Percentiles rank a stretch among this genome's conserved stretches.
These are phyloP conservation scores for Fusarium sp. DNA, from an alignment of 2,329 filamentous ascomycete genomes.

Conservation along the genomic window DNA sequence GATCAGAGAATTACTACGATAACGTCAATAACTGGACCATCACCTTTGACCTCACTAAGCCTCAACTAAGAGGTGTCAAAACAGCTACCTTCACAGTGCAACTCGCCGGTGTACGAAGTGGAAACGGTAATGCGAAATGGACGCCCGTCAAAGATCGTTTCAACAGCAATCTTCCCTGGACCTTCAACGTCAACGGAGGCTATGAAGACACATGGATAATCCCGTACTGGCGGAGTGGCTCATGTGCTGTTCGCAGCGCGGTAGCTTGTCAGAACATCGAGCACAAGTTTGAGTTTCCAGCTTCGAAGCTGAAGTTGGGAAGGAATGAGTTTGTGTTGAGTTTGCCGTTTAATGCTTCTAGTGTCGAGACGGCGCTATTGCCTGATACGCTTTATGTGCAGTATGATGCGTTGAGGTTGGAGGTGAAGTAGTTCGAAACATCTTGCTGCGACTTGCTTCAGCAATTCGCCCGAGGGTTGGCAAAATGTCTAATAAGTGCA, in stretches of 20 bases:
- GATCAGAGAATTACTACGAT: conserved; percentile 55
- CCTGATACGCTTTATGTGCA: conserved; percentile 68
- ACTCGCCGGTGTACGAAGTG: conserved; percentile 23
- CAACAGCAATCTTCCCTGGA: conserved; percentile 37
- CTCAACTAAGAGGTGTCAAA: conserved; percentile 51
- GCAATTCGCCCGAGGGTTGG: rapidly evolving
- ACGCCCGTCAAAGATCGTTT: conserved; percentile 14
- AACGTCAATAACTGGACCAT: conserved; percentile 70
- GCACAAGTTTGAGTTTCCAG: conserved; percentile 67
- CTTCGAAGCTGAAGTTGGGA: conserved; percentile 57
- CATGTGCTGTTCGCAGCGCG: conserved; percentile 69
- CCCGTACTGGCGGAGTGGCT: conserved; percentile 56
- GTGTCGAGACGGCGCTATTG: conserved; percentile 67
- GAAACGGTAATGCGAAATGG: conserved; percentile 38
- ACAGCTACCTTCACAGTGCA: conserved; percentile 38
- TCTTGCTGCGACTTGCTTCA: rapidly evolving
- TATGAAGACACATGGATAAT: conserved; percentile 65
- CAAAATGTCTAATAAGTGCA: rapidly evolving
- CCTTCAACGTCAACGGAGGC: conserved; percentile 51
- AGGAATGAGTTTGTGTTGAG: conserved; percentile 67
- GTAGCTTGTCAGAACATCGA: conserved; percentile 70
- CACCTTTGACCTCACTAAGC: conserved; percentile 58
- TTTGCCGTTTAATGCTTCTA: conserved; percentile 68
- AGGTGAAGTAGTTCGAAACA: conserved; percentile 51
- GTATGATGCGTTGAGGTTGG: conserved; percentile 71